Evolutionary conservation across 352 stramenopile genomes (phyloP), one percentile per base, ranked within the genome.

Genomic region (Pythium dissimile): DNA sequence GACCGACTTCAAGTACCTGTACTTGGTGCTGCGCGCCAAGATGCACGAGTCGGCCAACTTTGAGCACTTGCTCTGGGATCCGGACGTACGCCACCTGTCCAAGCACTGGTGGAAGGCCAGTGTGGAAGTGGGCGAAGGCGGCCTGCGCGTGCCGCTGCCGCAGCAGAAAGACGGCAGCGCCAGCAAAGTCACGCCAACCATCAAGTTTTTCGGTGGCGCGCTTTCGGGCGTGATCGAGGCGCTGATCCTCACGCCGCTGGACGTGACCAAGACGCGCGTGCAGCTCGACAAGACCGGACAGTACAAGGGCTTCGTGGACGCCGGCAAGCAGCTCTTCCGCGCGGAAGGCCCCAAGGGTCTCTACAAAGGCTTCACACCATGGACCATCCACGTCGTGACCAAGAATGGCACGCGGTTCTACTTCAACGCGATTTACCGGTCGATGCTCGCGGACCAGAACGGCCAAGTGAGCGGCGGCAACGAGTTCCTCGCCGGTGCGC

Each of bases 391-490:
- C 72, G 81, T 94, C 39, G 89, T 94, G 24, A 73, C 86, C 37
- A 96, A 96, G 73, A 95, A 96, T 72, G 88, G 84, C 50, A 91
- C 88, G 72, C 83, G 88, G 6, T 96, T 96, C 67, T 92, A 92
- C 71, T 90, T 91, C 49, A 94, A 93, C 66, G 86, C 85, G 18
- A 78, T 93, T 45, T 93, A 92, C 71, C 86, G 87, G 23, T 69
- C 68, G 52, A 67, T 91, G 52, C 61, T 96, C 5, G 55, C 76
- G 20, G 85, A 93, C 62, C 54, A 80, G 64, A 89, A 95, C 60
- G 84, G 82, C 16, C 84, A 95, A 45, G 81, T 94, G 32, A 92
- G 77, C 44, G 84, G 80, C 27, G 60, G 71, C 39, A 91, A 90
- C 37, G 81, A 94, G 62, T 94, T 94, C 54, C 48, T 88, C 27